Evolutionary conservation across 257 asterid genomes (phyloP), one percentile per base, ranked within the genome.

Genomic region (Echium plantagineum): DNA sequence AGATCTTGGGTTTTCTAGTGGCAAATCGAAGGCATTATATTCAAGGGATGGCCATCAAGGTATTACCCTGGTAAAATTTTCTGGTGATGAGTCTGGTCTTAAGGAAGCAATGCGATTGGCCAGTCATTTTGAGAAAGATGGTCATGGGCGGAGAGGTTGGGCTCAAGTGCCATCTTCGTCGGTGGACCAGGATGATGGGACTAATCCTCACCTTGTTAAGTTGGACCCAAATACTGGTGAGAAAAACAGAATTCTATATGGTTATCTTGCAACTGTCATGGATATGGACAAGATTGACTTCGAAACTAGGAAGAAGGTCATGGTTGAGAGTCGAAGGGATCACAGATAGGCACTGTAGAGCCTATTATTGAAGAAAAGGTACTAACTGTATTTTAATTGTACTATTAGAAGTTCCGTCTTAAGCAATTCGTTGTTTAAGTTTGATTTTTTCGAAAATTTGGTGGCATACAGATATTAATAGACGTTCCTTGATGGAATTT

Each of bases 21-120:
- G 97, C 81, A 93, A 93, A 74, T 70, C 95, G 38, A 89, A 75
- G 84, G 78, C 98, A 63, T 65, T 89, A 77, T 81, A 79, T 61
- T 74, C 82, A 52, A 84, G 84, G 75, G 96, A 83, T 52, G 98
- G 98, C 48, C 94, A 82, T 78, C 72, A 72, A 60, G 98, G 98
- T 59, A 80, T 86, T 63, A 94, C 83, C 32, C 58, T 72, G 13
- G 83, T 84, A 66, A 93, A 80, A 67, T 93, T 85, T 86, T 68
- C 85, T 15, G 77, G 72, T 1, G 86, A 83, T 55, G 86, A 70
- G 55, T 69, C 90, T 0, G 97, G 97, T 42, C 38, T 93, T 59
- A 79, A 67, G 80, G 96, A 93, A 64, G 97, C 97, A 9, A 15
- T 82, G 73, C 79, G 71, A 65, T 68, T 93, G 66, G 76, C 87